These are phyloP conservation scores for Puya raimondii DNA, from an alignment of 176 grass and related monocot genomes.

Conservation along the genomic window DNA sequence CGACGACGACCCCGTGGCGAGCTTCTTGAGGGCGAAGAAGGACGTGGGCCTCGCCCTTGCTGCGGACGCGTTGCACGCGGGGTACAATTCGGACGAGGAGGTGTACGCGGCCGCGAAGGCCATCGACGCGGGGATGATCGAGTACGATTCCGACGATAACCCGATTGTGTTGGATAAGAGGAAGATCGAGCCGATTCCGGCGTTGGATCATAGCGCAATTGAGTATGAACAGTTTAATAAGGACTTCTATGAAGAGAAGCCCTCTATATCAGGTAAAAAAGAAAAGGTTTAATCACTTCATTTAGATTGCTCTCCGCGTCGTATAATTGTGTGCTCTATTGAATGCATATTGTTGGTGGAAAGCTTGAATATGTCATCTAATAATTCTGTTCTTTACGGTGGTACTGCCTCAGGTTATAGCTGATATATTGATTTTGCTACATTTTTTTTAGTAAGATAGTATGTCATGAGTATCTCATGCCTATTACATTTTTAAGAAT, in stretches of 20 bases:
- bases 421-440: too few relatives aligned
- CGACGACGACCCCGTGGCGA: conserved; percentile 80
- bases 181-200: conserved; percentile 86
- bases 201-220: conserved; percentile 63
- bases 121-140: conserved; percentile 77
- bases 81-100: conserved; percentile 92
- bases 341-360: too few relatives aligned
- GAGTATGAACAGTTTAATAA: conserved; percentile 77
- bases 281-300: neutral
- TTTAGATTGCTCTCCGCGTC: neutral
- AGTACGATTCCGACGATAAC: conserved; percentile 94
- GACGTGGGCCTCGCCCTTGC: conserved; percentile 67
- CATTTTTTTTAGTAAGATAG: too few relatives aligned
- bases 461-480: too few relatives aligned
- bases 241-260: conserved; percentile 92
- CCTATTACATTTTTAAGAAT: too few relatives aligned
- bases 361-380: too few relatives aligned
- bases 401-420: too few relatives aligned
- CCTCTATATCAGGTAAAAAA: conserved; percentile 73
- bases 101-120: conserved; percentile 96
- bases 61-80: conserved; percentile 62
- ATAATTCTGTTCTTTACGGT: too few relatives aligned
- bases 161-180: conserved; percentile 83
- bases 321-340: too few relatives aligned
- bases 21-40: conserved; percentile 83